Base-by-base conservation (phyloP, 495 filamentous ascomycete species). In the Hyaloscypha hepaticicola region DNA sequence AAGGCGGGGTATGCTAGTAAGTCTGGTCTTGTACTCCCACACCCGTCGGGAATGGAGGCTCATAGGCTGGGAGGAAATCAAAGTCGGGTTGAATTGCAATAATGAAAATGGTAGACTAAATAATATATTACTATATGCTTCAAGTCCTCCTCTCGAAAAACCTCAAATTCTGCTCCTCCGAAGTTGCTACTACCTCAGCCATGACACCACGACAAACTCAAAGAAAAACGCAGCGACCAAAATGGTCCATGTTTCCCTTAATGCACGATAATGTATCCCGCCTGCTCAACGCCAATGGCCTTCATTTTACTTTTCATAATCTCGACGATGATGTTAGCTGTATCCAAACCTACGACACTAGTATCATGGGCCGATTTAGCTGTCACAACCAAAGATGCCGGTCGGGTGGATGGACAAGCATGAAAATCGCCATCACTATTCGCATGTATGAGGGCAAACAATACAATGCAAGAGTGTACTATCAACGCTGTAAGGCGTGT, bases 381-480 rank as follows among this genome's bases (percentile, higher is more conserved):
- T 82, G 76, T 61, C 41, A 50, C 52, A 77, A 76, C 64, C 14
- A 27, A 28, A 60, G 28, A 27, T 79, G 76, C 67, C 11, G 8
- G 16, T 25, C 49, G 24, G 25, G 34, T 24, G 70, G 68, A 61
- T 77, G 79, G 79, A 66, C 74, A 55, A 82, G 79, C 72, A 78
- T 74, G 63, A 64, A 61, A 60, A 76, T 81, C 41, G 75, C 79
- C 31, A 76, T 80, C 38, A 76, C 73, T 2, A 81, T 82, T 38
- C 77, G 78, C 49, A 73, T 72, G 69, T 82, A 82, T 71, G 58
- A 65, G 25, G 66, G 65, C 19, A 16, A 58, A 38, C 50, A 62
- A 68, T 82, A 82, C 68, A 82, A 81, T 67, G 78, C 77, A 24
- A 61, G 74, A 68, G 80, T 82, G 41, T 82, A 77, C 64, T 71